A percentile compares a stretch with the other conserved stretches of the same genome.
phyloP scores from a whole-genome alignment of 148 eudicot genomes.

The Rhododendron ferrugineum region DNA sequence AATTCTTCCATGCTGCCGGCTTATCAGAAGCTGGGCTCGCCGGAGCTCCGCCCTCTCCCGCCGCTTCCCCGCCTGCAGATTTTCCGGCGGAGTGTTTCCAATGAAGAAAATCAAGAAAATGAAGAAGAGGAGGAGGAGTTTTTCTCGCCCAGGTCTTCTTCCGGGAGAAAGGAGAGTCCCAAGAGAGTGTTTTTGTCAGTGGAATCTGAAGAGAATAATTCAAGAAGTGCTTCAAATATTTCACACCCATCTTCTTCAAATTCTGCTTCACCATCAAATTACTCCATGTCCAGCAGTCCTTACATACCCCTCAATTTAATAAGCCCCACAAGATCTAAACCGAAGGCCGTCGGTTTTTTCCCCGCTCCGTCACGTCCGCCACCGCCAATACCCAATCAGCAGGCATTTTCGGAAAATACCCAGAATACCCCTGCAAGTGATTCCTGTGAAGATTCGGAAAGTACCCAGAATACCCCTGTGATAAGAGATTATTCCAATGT shows the following conservation, averaged over 20 bases:
- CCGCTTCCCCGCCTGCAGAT: conserved; percentile 48
- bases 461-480: conserved; percentile 23
- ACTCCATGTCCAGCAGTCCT: conserved; percentile 27
- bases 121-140: conserved; percentile 44
- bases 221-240: conserved; percentile 10
- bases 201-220: conserved; percentile 19
- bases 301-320: conserved; percentile 18
- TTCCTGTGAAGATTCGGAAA: neutral
- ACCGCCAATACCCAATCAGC: conserved; percentile 18
- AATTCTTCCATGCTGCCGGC: neutral
- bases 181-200: neutral
- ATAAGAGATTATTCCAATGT: conserved; percentile 4
- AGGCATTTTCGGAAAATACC: neutral
- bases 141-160: conserved; percentile 51
- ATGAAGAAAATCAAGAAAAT: conserved; percentile 7
- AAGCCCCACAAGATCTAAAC: conserved; percentile 23
- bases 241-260: conserved; percentile 21
- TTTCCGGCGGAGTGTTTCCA: neutral
- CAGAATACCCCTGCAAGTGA: conserved; percentile 24
- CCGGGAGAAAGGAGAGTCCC: conserved; percentile 15
- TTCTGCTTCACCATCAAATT: conserved; percentile 21
- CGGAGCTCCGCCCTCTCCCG: conserved; percentile 82
- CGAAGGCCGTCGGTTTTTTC: conserved; percentile 17
- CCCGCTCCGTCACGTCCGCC: conserved; percentile 25
- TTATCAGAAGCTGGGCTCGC: conserved; percentile 44